A percentile compares a stretch with the other conserved stretches of the same genome.
Conservation (phyloP, 1,139 yeast species). For the Sugiyamaella novakii region DNA sequence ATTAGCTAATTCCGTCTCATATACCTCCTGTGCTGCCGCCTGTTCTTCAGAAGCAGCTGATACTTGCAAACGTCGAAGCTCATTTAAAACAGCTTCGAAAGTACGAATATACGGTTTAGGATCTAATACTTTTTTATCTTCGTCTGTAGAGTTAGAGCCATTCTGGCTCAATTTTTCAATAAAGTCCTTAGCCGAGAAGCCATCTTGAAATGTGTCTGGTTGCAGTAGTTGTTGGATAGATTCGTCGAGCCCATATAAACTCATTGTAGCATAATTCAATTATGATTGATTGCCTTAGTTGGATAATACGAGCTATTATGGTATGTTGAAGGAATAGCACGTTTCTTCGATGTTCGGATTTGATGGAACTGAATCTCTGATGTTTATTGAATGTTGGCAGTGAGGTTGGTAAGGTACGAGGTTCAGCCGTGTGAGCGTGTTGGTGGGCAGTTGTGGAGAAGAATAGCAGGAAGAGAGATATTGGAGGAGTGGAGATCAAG, state of each 20-base stretch:
- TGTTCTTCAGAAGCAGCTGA: constrained; percentile 56
- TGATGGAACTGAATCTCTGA: too few relatives aligned
- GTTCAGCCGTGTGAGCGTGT: too few relatives aligned
- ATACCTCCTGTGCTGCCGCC: constrained; percentile 57
- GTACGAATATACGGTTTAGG: constrained; percentile 95
- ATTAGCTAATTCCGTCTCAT: constrained; percentile 66
- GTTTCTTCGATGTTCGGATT: too few relatives aligned
- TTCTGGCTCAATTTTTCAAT: constrained; percentile 80
- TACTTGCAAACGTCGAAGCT: constrained; percentile 59
- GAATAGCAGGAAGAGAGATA: too few relatives aligned
- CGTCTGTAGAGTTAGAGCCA: constrained; percentile 45
- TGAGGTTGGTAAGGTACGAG: too few relatives aligned
- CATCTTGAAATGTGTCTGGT: constrained; percentile 73
- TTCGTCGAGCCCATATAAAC: constrained; percentile 64
- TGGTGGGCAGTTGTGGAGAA: too few relatives aligned
- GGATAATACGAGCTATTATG: not conserved
- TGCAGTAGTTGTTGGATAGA: constrained; percentile 66
- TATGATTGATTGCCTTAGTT: not conserved
- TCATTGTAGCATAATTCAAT: constrained; percentile 14
- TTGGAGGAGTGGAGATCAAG: too few relatives aligned
- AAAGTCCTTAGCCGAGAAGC: constrained; percentile 73
- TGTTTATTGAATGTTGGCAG: too few relatives aligned
- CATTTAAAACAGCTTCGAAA: constrained; percentile 81
- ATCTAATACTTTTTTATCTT: constrained; percentile 48
- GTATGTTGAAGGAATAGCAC: too few relatives aligned